phyloP scores from a whole-genome alignment of 1,284 basidiomycete genomes.

The Marasmius oreades region DNA sequence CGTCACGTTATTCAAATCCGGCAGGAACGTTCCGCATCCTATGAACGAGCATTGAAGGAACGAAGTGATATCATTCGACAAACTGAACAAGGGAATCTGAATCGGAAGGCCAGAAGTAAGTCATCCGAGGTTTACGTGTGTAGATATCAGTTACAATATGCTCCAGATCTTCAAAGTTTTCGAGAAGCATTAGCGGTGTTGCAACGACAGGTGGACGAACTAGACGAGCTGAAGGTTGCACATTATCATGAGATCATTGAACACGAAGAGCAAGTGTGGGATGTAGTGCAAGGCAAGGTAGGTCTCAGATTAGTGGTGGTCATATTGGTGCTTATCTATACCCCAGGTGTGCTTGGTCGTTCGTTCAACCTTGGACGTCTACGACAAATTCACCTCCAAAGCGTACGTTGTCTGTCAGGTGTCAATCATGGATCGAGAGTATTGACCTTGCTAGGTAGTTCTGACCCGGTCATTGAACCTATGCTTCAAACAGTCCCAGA shows the following conservation, averaged over 20 bases:
- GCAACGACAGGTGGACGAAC: slow-evolving; percentile 85
- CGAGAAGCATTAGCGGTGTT: slow-evolving; percentile 79
- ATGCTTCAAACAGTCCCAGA: slow-evolving; percentile 89
- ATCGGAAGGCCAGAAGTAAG: slow-evolving; percentile 77
- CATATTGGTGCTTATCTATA: neutral
- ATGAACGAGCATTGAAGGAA: slow-evolving; percentile 77
- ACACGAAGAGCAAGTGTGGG: slow-evolving; percentile 93
- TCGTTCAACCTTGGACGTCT: slow-evolving; percentile 77
- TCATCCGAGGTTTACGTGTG: slow-evolving; percentile 16
- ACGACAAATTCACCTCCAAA: slow-evolving; percentile 86
- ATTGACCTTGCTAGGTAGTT: slow-evolving; percentile 38
- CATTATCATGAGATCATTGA: slow-evolving; percentile 89
- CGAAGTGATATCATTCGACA: slow-evolving; percentile 84
- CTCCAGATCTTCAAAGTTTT: slow-evolving; percentile 78
- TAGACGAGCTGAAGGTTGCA: slow-evolving; percentile 75
- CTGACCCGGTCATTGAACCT: slow-evolving; percentile 87
- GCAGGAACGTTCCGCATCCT: slow-evolving; percentile 75
- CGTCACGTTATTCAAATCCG: slow-evolving; percentile 14
- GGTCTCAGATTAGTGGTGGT: slow-evolving; percentile 15
- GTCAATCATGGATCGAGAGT: slow-evolving; percentile 15
- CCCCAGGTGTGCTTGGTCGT: slow-evolving; percentile 68
- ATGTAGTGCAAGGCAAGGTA: slow-evolving; percentile 82
- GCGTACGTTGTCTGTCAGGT: slow-evolving; percentile 51
- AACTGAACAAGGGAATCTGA: slow-evolving; percentile 88
- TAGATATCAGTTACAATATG: slow-evolving; percentile 4